These are phyloP conservation scores for Solanum microdontum DNA, from an alignment of 257 asterid genomes.

Conservation along the genomic window DNA sequence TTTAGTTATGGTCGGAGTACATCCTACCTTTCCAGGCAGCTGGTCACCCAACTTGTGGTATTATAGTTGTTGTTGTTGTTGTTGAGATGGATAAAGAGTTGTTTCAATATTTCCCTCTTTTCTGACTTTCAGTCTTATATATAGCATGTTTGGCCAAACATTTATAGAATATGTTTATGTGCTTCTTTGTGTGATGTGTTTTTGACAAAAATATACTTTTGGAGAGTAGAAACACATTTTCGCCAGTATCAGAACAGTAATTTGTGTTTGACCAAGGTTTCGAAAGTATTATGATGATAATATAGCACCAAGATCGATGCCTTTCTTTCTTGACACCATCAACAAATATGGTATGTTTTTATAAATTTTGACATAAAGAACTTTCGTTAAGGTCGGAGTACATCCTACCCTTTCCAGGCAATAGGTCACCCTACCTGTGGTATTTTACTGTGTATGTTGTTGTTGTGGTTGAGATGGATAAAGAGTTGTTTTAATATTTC, in stretches of 20 bases:
- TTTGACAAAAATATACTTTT: neutral
- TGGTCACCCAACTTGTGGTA: too few species aligned
- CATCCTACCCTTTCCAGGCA: too few species aligned
- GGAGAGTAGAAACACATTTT: neutral
- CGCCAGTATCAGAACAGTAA: neutral
- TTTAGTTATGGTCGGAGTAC: too few species aligned
- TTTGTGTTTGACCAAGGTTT: neutral
- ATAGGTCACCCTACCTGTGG: too few species aligned
- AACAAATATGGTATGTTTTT: neutral
- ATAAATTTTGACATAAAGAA: too few species aligned
- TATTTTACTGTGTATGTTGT: too few species aligned
- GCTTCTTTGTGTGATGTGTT: too few species aligned
- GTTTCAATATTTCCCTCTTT: neutral
- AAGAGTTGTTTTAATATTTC: neutral
- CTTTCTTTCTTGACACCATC: neutral
- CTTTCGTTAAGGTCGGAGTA: neutral
- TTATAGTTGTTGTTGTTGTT: too few species aligned
- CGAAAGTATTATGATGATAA: neutral
- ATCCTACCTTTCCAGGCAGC: too few species aligned
- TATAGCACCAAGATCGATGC: neutral
- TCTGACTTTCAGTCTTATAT: too few species aligned
- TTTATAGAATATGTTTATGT: too few species aligned
- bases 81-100: neutral
- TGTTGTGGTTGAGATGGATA: neutral
- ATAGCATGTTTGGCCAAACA: too few species aligned